A percentile compares a stretch with the other conserved stretches of the same genome.
Conservation (phyloP, 1,139 yeast genomes). For the Kodamaea sp. region DNA sequence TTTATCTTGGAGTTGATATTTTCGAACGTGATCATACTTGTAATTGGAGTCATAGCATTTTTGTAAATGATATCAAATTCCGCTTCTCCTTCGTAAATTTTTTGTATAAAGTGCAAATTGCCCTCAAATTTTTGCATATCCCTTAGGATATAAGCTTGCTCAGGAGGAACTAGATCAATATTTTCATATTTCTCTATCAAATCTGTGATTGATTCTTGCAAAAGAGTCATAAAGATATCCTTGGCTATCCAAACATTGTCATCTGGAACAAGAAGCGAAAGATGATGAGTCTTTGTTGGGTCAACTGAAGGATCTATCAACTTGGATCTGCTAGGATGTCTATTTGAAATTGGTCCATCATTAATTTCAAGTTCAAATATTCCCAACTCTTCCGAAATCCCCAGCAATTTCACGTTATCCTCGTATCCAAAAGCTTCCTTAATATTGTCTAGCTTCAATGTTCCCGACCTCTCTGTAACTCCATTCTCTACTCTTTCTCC, state of each 20-base stretch:
- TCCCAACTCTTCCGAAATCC: slow-evolving; percentile 58
- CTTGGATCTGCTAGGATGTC: slow-evolving; percentile 34
- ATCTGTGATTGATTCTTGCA: slow-evolving; percentile 66
- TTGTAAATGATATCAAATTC: slow-evolving; percentile 73
- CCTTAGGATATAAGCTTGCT: slow-evolving; percentile 55
- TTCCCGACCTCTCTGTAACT: slow-evolving; percentile 27
- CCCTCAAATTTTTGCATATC: slow-evolving; percentile 68
- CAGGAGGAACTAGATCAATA: slow-evolving; percentile 41
- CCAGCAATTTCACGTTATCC: slow-evolving; percentile 46
- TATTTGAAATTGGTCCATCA: slow-evolving; percentile 48
- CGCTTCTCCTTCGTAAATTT: slow-evolving; percentile 70
- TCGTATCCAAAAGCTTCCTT: slow-evolving; percentile 31
- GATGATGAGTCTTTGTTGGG: slow-evolving; percentile 61
- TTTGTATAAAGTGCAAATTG: slow-evolving; percentile 77
- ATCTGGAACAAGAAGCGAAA: slow-evolving; percentile 70
- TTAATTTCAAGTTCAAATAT: slow-evolving; percentile 51
- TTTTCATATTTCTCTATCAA: slow-evolving; percentile 40
- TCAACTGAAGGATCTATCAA: slow-evolving; percentile 44
- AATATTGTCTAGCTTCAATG: slow-evolving; percentile 32
- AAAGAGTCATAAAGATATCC: slow-evolving; percentile 68
- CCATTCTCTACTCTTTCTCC: slow-evolving; percentile 43
- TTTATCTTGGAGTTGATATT: slow-evolving; percentile 44
- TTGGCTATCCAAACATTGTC: slow-evolving; percentile 78
- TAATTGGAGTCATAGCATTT: slow-evolving; percentile 40
- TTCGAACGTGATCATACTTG: slow-evolving; percentile 43